phyloP scores from a whole-genome alignment of 768 basidiomycete species.

The Pseudohyphozyma bogoriensis region DNA sequence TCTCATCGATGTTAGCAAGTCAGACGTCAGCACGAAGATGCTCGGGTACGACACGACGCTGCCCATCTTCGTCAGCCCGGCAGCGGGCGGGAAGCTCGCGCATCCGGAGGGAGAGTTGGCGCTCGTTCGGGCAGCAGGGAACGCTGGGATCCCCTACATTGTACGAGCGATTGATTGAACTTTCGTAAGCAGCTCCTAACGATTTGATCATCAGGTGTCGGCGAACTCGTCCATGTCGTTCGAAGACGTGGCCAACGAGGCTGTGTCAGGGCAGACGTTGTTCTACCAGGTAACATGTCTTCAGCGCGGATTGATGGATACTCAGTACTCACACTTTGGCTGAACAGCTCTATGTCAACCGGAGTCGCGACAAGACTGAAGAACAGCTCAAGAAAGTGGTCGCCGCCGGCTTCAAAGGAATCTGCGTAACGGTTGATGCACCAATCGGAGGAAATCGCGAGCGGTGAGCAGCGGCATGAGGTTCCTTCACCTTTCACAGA shows the following conservation, averaged over 20 bases:
- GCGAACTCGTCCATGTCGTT: constrained; percentile 39
- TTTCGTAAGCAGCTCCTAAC: not conserved
- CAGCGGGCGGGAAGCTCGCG: constrained; percentile 41
- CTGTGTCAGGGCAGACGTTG: constrained; percentile 32
- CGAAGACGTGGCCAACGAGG: constrained; percentile 34
- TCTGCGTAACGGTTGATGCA: constrained; percentile 86
- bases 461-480: constrained; percentile 25
- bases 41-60: constrained; percentile 36
- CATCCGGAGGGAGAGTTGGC: constrained; percentile 39
- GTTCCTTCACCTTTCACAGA: too few species aligned
- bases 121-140: constrained; percentile 35
- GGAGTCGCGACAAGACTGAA: constrained; percentile 55
- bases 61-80: constrained; percentile 41
- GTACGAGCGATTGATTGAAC: too few species aligned
- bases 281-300: constrained; percentile 39
- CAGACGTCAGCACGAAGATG: constrained; percentile 42
- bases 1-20: constrained; percentile 68
- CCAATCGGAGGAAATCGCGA: constrained; percentile 73
- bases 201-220: constrained; percentile 34
- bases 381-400: constrained; percentile 56
- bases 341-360: constrained; percentile 63
- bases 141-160: constrained; percentile 32
- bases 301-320: too few species aligned
- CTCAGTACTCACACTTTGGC: not conserved
- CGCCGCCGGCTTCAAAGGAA: constrained; percentile 66